Percentiles rank a stretch among this genome's conserved stretches.
These are phyloP conservation scores for Diplocarpon rosae DNA, from an alignment of 2,329 filamentous ascomycete species.

Conservation along the genomic window DNA sequence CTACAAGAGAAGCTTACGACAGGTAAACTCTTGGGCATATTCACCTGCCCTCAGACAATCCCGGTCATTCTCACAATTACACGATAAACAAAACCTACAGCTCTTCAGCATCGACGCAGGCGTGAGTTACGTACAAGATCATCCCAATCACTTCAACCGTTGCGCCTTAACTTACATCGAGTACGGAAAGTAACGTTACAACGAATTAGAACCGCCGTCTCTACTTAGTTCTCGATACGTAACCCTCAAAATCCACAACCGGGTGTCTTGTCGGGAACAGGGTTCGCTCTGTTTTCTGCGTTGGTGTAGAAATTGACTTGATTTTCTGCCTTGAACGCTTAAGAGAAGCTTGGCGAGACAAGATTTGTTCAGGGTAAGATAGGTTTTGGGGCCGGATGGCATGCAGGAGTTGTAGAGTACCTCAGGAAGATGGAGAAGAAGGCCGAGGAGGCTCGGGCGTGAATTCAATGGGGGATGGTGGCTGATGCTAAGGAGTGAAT, in stretches of 20 bases:
- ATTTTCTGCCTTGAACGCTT: constrained; percentile 66
- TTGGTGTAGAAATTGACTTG: constrained; percentile 58
- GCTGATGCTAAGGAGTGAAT: constrained; percentile 19
- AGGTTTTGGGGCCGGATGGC: constrained; percentile 58
- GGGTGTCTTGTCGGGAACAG: constrained; percentile 55
- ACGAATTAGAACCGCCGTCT: constrained; percentile 75
- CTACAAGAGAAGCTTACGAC: constrained; percentile 67
- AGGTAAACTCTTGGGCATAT: constrained; percentile 62
- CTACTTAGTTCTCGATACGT: constrained; percentile 65
- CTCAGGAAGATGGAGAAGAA: constrained; percentile 43
- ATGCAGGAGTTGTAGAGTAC: constrained; percentile 39
- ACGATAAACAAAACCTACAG: constrained; percentile 7
- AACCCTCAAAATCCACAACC: constrained; percentile 46
- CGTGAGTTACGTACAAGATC: constrained; percentile 52
- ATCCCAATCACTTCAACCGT: constrained; percentile 73
- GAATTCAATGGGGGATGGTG: constrained; percentile 60
- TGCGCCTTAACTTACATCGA: constrained; percentile 75
- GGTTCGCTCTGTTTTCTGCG: constrained; percentile 27
- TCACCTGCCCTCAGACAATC: not conserved
- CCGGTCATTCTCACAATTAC: not conserved
- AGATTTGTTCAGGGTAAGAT: constrained; percentile 62
- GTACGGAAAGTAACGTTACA: constrained; percentile 74
- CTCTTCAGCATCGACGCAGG: constrained; percentile 69
- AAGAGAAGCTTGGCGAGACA: constrained; percentile 65
- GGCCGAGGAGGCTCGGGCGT: constrained; percentile 42